phyloP scores from a whole-genome alignment of 169 alveolate species.

The Theileria luwenshuni region DNA sequence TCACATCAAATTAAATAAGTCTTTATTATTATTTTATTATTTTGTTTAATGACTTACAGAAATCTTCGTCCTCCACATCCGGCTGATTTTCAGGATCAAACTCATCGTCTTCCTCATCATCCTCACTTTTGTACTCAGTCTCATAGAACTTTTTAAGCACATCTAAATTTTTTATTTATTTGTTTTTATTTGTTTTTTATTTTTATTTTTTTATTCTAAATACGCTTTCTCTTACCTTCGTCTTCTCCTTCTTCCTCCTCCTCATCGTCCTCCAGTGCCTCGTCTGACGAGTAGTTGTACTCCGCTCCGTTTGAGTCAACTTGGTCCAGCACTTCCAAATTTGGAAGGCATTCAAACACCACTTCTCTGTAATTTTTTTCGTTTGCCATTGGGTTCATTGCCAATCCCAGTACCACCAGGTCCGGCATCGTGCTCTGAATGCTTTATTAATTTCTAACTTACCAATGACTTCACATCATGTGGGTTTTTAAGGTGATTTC shows the following conservation, averaged over 20 bases:
- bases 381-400: constrained; percentile 86
- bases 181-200: constrained; percentile 7
- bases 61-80: constrained; percentile 83
- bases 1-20: neutral
- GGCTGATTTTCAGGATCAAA: constrained; percentile 82
- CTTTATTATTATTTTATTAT: neutral
- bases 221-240: constrained; percentile 83
- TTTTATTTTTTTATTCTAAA: constrained; percentile 75
- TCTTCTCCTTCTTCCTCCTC: constrained; percentile 79
- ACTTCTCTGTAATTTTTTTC: constrained; percentile 79
- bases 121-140: constrained; percentile 79
- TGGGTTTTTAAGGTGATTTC: constrained; percentile 81
- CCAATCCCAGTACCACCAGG: constrained; percentile 82
- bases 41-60: constrained; percentile 51
- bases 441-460: constrained; percentile 18
- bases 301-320: constrained; percentile 84
- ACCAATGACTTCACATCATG: constrained; percentile 77
- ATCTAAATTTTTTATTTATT: constrained; percentile 70
- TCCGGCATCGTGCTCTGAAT: constrained; percentile 63
- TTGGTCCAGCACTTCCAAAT: constrained; percentile 82
- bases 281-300: constrained; percentile 76
- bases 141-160: constrained; percentile 85
- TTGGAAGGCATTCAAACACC: constrained; percentile 81
- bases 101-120: constrained; percentile 88
- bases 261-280: constrained; percentile 84